Evolutionary conservation across 208 protist genomes (phyloP), one percentile per base, ranked within the genome.

Genomic region (Leishmania guyanensis): DNA sequence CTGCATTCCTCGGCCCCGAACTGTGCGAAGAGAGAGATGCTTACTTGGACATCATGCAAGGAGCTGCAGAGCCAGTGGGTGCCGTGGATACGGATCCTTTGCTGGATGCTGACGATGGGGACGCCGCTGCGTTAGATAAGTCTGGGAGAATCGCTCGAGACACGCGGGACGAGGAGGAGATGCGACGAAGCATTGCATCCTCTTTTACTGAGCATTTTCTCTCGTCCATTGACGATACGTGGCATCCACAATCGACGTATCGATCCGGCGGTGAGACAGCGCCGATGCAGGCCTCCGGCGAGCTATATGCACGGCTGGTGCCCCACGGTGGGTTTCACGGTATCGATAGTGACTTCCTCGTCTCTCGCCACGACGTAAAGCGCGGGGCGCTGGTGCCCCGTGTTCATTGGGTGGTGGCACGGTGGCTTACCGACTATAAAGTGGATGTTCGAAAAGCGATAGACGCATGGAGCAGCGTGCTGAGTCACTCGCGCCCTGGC

Each of bases 391-490:
- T 26, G 39, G 22, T 53, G 50, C 60, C 3, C 3, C 16, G 51
- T 17, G 70, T 88, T 50, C 76, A 82, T 4, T 88, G 85, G 85
- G 78, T 88, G 46, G 85, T 88, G 62, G 46, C 82, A 29, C 64
- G 71, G 16, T 66, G 70, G 50, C 14, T 86, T 1, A 43, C n/a
- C 12, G 46, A 33, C 26, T 10, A n/a, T 36, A 17, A 17, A 33
- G 26, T 10, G 20, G 69, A 78, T 5, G 2, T 69, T 66, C 51
- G n/a, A 12, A 50, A 51, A 1, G 48, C 65, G 22, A 22, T 88
- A 16, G 5, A 14, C 8, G 73, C 39, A 39, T 88, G 85, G 85
- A 43, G 51, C 20, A 29, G n/a, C 10, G 36, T 81, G 16, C 33
- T 86, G n/a, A 56, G 29, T 6, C 56, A 48, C 64, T 54, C 17